Evolutionary conservation across 805 yeast species (phyloP).

Genomic region (Monosporozyma yasuniensis): DNA sequence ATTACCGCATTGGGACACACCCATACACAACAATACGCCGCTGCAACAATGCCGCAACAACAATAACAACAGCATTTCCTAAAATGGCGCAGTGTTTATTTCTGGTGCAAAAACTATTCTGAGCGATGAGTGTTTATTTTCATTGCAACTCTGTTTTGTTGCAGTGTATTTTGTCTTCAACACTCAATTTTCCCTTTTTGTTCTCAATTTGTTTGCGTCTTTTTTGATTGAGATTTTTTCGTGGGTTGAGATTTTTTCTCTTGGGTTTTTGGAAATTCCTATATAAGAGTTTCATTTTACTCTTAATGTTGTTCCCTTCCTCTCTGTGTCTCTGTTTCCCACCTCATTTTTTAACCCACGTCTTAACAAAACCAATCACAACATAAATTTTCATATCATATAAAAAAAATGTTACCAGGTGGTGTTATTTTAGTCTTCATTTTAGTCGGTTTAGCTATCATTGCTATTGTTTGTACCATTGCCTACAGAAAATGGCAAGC

Average conservation of each 20-base stretch:
- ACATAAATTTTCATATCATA: neutral
- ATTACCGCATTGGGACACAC: too few relatives aligned
- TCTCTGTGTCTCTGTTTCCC: too few relatives aligned
- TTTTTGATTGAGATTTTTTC: neutral
- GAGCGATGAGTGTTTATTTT: too few relatives aligned
- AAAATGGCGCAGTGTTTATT: too few relatives aligned
- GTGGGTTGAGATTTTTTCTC: neutral
- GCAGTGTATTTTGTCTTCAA: too few relatives aligned
- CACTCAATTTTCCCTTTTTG: neutral
- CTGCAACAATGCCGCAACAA: too few relatives aligned
- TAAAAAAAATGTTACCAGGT: constrained; percentile 49
- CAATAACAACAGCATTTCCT: too few relatives aligned
- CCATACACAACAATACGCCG: too few relatives aligned
- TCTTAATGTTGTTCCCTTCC: neutral
- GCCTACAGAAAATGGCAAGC: constrained; percentile 29
- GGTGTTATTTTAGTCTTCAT: constrained; percentile 67
- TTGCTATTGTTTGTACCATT: constrained; percentile 26
- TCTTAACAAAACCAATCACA: neutral
- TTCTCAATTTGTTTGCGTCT: neutral
- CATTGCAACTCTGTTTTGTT: too few relatives aligned
- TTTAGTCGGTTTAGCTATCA: constrained; percentile 29
- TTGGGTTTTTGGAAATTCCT: neutral
- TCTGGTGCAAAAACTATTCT: too few relatives aligned
- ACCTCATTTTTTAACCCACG: neutral
- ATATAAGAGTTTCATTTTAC: too few relatives aligned